These are phyloP conservation scores for Stachybotrys elegans DNA, from an alignment of 2,329 filamentous ascomycete species.

Conservation along the genomic window DNA sequence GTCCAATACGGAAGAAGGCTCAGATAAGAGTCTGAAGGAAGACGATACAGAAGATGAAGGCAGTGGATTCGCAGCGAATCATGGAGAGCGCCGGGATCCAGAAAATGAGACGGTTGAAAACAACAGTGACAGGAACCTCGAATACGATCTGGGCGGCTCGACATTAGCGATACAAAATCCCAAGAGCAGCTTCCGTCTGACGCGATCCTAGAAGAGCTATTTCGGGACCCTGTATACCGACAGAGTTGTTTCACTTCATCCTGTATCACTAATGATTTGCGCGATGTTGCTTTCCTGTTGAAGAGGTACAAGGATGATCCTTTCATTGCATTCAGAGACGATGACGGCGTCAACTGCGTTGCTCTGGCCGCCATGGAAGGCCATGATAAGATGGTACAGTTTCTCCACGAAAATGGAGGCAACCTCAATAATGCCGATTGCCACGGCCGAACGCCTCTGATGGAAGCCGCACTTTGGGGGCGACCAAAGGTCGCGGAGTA, in stretches of 20 bases:
- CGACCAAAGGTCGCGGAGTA: background rate
- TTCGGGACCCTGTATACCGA: background rate
- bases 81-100: background rate
- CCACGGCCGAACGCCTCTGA: background rate
- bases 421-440: background rate
- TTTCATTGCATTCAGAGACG: background rate
- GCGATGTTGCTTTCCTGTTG: background rate
- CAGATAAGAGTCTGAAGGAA: background rate
- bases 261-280: background rate
- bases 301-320: background rate
- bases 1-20: background rate
- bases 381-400: background rate
- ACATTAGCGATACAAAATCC: background rate
- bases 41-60: background rate
- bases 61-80: background rate
- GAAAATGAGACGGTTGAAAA: background rate
- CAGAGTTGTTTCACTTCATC: background rate
- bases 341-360: background rate
- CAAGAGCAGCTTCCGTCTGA: background rate
- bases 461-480: background rate
- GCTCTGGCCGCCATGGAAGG: background rate
- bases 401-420: background rate
- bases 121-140: background rate
- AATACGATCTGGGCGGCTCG: background rate
- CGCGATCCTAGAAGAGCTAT: background rate